Evolutionary conservation across 2,329 filamentous ascomycete species (phyloP), one percentile per base, ranked within the genome.

Genomic region (Oidium heveae): DNA sequence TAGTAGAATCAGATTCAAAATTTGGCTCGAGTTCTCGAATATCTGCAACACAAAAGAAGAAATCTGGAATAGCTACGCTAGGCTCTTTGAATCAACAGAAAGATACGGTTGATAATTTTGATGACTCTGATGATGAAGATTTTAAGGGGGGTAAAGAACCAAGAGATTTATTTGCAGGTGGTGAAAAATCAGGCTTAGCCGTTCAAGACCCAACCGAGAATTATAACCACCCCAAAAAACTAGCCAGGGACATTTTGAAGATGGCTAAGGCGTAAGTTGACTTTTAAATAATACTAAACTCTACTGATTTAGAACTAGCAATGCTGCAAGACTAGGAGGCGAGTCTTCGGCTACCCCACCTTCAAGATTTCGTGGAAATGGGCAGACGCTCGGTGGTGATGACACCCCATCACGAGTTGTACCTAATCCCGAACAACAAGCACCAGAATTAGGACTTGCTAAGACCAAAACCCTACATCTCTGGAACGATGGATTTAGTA

Each of bases 401-500:
- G 84, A 84, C 54, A 71, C 76, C 4, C 79, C 80, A 56, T 87
- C 82, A 60, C 76, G 79, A 56, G 70, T 71, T 24, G 76, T 91
- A 53, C 77, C 79, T 46, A 79, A 84, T 59, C 76, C 82, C 32
- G 66, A 59, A 20, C 66, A 59, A n/a, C 61, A n/a, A 58, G 60
- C 36, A 41, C 51, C 57, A 53, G 59, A 58, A 60, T 63, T 37
- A 59, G 56, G 62, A 62, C 50, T 63, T 61, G 54, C 67, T 65
- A 77, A 83, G 57, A 77, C 78, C 53, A 79, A 84, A 53, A 75
- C 78, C 12, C 72, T 93, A 54, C 85, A 89, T 63, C 73, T 91
- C 47, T 93, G 86, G 86, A 74, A 75, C 44, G 81, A 93, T 63
- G 86, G 86, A 15, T 89, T 91, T 69, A 89, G 84, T 59, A 79